Conservation (phyloP, 192 early-diverging fungal species). For the Coemansia reversa region DNA sequence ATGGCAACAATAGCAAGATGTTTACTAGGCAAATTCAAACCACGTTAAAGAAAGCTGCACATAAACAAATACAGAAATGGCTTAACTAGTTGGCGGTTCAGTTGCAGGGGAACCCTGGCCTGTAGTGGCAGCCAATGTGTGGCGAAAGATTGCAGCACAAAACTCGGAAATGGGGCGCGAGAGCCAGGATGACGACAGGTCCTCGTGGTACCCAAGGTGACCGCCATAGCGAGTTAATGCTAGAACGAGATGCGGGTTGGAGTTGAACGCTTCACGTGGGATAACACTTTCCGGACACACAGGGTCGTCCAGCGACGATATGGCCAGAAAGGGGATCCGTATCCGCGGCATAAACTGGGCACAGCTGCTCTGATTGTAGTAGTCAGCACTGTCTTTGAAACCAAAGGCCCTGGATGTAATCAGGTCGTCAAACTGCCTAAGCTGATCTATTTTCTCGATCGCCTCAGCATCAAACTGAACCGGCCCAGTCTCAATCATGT, state of each 20-base stretch:
- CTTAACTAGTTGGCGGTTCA: too few relatives aligned
- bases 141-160: slow-evolving; percentile 57
- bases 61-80: too few relatives aligned
- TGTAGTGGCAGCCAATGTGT: background rate
- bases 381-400: slow-evolving; percentile 82
- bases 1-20: too few relatives aligned
- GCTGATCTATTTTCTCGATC: slow-evolving; percentile 56
- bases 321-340: slow-evolving; percentile 77
- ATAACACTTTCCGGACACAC: slow-evolving; percentile 66
- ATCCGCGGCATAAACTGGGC: slow-evolving; percentile 62
- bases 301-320: slow-evolving; percentile 90
- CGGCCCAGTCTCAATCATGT: slow-evolving; percentile 51
- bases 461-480: slow-evolving; percentile 53
- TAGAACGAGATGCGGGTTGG: slow-evolving; percentile 68
- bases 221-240: slow-evolving; percentile 76
- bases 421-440: slow-evolving; percentile 83
- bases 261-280: slow-evolving; percentile 67
- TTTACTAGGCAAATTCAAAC: too few relatives aligned
- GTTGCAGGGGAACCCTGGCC: too few relatives aligned
- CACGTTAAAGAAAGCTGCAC: too few relatives aligned
- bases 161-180: slow-evolving; percentile 69
- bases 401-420: slow-evolving; percentile 73
- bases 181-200: slow-evolving; percentile 57
- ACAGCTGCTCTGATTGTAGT: slow-evolving; percentile 67
- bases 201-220: slow-evolving; percentile 88